Base-by-base conservation (phyloP, 2,329 filamentous ascomycete genomes). In the Colletotrichum sp. region DNA sequence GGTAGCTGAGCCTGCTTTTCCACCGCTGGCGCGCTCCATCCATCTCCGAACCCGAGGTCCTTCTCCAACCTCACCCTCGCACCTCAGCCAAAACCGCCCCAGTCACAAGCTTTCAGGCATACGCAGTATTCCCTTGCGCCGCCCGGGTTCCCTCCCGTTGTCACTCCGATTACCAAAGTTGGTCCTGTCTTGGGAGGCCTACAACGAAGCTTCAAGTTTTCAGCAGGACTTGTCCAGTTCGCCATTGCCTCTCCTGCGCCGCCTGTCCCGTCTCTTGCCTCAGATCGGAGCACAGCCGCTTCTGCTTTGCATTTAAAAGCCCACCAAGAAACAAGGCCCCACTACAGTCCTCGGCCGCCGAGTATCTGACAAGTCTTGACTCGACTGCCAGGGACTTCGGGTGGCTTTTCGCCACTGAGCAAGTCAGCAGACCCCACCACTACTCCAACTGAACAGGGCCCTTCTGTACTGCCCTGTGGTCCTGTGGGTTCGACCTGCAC, bases 351-450 rank as follows among this genome's bases (percentile, higher is more conserved):
- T 71, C 64, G 67, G 67, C 75, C 72, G 30, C 72, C 75, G 67
- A 77, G 74, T 76, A 74, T 74, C 65, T 65, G 66, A 76, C 74
- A 76, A 74, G 71, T 70, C 71, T 71, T 75, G 75, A 77, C 72
- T 77, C 75, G 59, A 69, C 64, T 77, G 65, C 72, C 74, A 76
- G 72, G 64, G 59, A 73, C 73, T 70, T 70, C 69, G 36, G 59
- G 73, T 70, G 72, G 70, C 73, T 76, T 75, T 72, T 77, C 74
- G 76, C 76, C 76, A 77, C 76, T 77, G 66, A 67, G 68, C 67
- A 68, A 77, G 76, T 76, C 76, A 76, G 69, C 69, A 34, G 76
- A 77, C 76, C 75, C 75, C 73, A 76, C 76, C 74, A 75, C 71
- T 55, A 69, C 71, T 71, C 74, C 74, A 76, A 76, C 71, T 74